Percentiles rank a stretch among this genome's conserved stretches.
Conservation (phyloP, 306 rosid species). For the Cucumis melo region DNA sequence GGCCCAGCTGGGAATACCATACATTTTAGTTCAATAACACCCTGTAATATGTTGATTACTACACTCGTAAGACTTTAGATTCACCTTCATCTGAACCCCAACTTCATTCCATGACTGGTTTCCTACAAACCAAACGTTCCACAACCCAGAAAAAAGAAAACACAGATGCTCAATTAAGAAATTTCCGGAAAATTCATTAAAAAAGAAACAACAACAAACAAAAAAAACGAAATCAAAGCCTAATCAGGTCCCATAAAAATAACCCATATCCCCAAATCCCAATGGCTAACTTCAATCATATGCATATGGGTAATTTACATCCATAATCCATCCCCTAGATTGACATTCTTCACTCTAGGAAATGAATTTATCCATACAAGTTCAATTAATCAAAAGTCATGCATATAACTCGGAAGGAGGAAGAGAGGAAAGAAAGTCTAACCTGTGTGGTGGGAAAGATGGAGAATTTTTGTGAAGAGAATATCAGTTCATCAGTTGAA, state of each 20-base stretch:
- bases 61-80: conserved; percentile 16
- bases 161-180: background rate
- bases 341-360: background rate
- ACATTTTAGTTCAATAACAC: conserved; percentile 25
- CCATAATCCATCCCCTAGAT: background rate
- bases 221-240: background rate
- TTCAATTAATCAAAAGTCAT: background rate
- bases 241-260: background rate
- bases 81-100: conserved; percentile 20
- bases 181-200: background rate
- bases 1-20: conserved; percentile 20
- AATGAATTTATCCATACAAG: background rate
- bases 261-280: background rate
- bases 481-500: background rate
- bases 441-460: background rate
- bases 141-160: background rate
- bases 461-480: background rate
- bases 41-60: conserved; percentile 10
- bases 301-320: background rate
- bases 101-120: conserved; percentile 8
- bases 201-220: too few species aligned
- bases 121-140: conserved; percentile 13
- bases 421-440: background rate
- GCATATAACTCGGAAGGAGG: background rate
- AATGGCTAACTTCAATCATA: background rate